These are phyloP conservation scores for Hypoxylon sp. DNA, from an alignment of 2,329 filamentous ascomycete genomes.

Conservation along the genomic window DNA sequence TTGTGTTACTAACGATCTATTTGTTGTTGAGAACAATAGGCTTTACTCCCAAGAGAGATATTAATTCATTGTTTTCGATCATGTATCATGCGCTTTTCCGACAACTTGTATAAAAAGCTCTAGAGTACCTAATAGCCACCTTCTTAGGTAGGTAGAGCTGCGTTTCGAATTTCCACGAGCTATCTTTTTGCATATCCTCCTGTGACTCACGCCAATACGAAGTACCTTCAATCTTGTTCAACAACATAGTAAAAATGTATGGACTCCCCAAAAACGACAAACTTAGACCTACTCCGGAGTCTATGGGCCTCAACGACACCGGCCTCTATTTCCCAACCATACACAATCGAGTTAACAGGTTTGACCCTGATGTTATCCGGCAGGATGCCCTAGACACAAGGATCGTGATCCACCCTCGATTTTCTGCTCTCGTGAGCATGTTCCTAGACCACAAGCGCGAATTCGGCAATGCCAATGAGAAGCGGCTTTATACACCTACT, in stretches of 20 bases:
- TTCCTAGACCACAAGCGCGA: conserved; percentile 52
- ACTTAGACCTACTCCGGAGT: conserved; percentile 4
- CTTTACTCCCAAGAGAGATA: background rate
- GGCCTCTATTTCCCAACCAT: conserved; percentile 37
- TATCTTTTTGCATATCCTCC: background rate
- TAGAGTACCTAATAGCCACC: background rate
- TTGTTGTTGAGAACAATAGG: background rate
- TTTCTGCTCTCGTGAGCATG: conserved; percentile 45
- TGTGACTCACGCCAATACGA: background rate
- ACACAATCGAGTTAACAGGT: conserved; percentile 49
- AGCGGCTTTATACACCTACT: conserved; percentile 40
- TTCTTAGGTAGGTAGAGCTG: background rate
- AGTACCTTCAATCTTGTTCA: background rate
- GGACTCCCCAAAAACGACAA: background rate
- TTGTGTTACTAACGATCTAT: background rate
- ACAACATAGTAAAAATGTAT: background rate
- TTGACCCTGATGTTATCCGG: conserved; percentile 40
- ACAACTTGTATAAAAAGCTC: background rate
- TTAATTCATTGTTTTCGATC: background rate
- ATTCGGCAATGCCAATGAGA: conserved; percentile 47
- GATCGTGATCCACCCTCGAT: conserved; percentile 51
- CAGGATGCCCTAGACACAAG: conserved; percentile 48
- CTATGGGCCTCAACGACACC: conserved; percentile 43
- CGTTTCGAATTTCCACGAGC: background rate
- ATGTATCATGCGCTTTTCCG: background rate